Percentiles rank a stretch among this genome's conserved stretches.
Evolutionary conservation across 2,329 filamentous ascomycete species (phyloP).

Genomic region (Xylaria hypoxylon): DNA sequence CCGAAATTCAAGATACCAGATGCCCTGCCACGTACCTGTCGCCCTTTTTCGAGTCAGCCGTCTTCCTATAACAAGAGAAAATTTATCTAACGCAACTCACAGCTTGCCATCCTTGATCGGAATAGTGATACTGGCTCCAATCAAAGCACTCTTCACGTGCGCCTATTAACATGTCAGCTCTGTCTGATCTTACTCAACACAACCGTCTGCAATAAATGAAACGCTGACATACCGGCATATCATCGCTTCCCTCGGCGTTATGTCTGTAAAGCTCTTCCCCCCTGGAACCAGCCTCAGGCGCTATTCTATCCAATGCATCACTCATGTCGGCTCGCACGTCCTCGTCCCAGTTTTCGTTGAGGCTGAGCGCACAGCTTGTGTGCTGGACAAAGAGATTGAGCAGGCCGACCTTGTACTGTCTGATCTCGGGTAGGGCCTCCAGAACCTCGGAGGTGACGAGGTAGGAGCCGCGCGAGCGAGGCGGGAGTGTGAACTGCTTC

Average conservation of each 20-base stretch:
- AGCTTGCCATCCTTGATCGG: constrained; percentile 86
- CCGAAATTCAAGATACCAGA: constrained; percentile 95
- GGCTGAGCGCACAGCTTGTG: constrained; percentile 86
- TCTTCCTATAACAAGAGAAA: background rate
- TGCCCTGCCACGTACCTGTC: constrained; percentile 82
- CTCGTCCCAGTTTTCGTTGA: constrained; percentile 91
- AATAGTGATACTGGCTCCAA: constrained; percentile 90
- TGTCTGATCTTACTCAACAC: constrained; percentile 67
- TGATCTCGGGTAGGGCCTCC: constrained; percentile 80
- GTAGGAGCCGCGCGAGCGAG: constrained; percentile 84
- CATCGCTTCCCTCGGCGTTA: constrained; percentile 86
- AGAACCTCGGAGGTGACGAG: constrained; percentile 84
- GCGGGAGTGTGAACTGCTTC: constrained; percentile 83
- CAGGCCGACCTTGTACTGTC: constrained; percentile 84
- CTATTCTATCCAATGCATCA: constrained; percentile 91
- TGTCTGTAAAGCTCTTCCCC: constrained; percentile 84
- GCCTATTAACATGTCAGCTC: constrained; percentile 64
- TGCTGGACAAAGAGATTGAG: constrained; percentile 95
- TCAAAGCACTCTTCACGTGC: constrained; percentile 90
- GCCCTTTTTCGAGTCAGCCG: constrained; percentile 54
- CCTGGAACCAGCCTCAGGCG: constrained; percentile 78
- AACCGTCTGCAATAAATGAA: background rate
- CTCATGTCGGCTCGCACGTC: constrained; percentile 95
- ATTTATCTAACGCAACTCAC: constrained; percentile 54
- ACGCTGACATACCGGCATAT: constrained; percentile 80